A percentile compares a stretch with the other conserved stretches of the same genome.
Conservation (phyloP, 805 yeast genomes). For the Saitoella complicata region DNA sequence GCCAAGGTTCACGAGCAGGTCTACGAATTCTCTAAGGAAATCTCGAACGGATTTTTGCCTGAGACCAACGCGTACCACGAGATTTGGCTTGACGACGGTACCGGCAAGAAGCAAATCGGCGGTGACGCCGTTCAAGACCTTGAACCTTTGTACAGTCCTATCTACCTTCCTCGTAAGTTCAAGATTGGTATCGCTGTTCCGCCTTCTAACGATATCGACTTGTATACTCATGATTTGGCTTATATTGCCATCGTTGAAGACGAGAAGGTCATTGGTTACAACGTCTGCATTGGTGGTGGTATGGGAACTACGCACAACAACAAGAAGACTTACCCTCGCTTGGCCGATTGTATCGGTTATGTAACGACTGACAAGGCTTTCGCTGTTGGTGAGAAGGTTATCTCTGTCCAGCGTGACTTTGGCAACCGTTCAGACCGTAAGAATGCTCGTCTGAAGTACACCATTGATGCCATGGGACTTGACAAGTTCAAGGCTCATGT, state of each 20-base stretch:
- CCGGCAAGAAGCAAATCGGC: constrained; percentile 65
- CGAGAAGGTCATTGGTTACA: constrained; percentile 51
- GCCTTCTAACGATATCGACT: constrained; percentile 92
- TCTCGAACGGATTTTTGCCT: constrained; percentile 76
- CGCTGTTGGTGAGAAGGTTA: constrained; percentile 72
- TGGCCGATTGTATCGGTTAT: constrained; percentile 78
- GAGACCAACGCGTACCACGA: constrained; percentile 91
- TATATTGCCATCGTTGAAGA: constrained; percentile 62
- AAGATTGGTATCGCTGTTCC: constrained; percentile 90
- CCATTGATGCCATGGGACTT: constrained; percentile 85
- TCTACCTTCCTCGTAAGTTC: constrained; percentile 88
- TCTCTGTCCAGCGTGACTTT: constrained; percentile 84
- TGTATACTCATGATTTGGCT: constrained; percentile 89
- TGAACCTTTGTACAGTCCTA: constrained; percentile 78
- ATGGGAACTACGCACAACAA: constrained; percentile 98
- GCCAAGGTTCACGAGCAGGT: constrained; percentile 69
- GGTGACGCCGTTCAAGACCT: constrained; percentile 68
- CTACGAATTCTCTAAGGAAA: constrained; percentile 39
- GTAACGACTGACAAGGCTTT: constrained; percentile 51
- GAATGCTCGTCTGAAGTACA: constrained; percentile 94
- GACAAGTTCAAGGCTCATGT: constrained; percentile 65
- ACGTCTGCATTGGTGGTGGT: constrained; percentile 91
- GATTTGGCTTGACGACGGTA: constrained; percentile 76
- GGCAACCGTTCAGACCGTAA: constrained; percentile 95
- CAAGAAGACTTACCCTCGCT: constrained; percentile 88